phyloP scores from a whole-genome alignment of 441 rosid genomes.

The Pelargonium myrrhifolium region DNA sequence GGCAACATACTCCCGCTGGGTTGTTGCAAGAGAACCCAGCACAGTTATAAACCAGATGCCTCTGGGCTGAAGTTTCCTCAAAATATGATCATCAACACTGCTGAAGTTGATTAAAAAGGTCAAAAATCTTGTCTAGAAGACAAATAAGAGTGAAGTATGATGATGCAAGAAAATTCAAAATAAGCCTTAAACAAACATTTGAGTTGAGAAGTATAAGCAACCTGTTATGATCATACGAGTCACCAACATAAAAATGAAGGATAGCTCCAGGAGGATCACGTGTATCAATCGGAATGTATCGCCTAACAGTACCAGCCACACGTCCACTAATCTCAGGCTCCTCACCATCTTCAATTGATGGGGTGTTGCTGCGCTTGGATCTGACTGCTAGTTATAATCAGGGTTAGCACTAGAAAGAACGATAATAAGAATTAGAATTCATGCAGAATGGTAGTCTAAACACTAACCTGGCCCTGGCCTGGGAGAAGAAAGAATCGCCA shows the following conservation, averaged over 20 bases:
- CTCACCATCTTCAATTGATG: slow-evolving; percentile 43
- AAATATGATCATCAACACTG: slow-evolving; percentile 70
- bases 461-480: slow-evolving; percentile 72
- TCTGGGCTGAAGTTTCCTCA: slow-evolving; percentile 77
- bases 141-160: neutral
- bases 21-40: slow-evolving; percentile 97
- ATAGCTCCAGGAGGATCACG: slow-evolving; percentile 96
- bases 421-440: neutral
- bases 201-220: slow-evolving; percentile 19
- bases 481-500: slow-evolving; percentile 78
- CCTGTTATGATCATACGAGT: slow-evolving; percentile 60
- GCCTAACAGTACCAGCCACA: slow-evolving; percentile 90
- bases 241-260: slow-evolving; percentile 94
- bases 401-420: slow-evolving; percentile 2
- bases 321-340: slow-evolving; percentile 68
- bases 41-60: slow-evolving; percentile 81
- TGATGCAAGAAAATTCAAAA: neutral
- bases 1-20: slow-evolving; percentile 96
- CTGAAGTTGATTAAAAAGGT: slow-evolving; percentile 26
- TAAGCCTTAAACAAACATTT: neutral
- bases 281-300: slow-evolving; percentile 81
- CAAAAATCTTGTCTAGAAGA: slow-evolving; percentile 13
- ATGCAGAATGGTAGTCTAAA: slow-evolving; percentile 2
- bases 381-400: slow-evolving; percentile 36
- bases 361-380: slow-evolving; percentile 41